Evolutionary conservation across 2,329 filamentous ascomycete genomes (phyloP).

Genomic region (Ceratocystis eucalypticola): DNA sequence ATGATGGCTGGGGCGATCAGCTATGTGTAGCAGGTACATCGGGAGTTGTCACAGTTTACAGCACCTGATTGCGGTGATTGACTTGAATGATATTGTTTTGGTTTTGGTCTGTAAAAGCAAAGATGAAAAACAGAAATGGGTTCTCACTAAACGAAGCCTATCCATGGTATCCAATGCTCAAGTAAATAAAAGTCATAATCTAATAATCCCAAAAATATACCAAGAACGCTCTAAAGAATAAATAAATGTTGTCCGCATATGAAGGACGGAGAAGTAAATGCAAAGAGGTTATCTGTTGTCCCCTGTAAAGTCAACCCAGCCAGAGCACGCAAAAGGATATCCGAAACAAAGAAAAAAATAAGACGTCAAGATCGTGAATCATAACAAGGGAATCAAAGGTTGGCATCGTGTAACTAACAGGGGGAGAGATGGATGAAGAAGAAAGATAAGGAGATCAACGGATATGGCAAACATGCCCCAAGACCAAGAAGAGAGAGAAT

Average conservation of each 20-base stretch:
- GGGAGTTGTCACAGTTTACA: conserved; percentile 51
- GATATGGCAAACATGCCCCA: neutral
- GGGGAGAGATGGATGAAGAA: neutral
- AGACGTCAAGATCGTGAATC: conserved; percentile 3
- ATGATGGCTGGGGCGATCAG: conserved; percentile 48
- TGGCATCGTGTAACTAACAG: neutral
- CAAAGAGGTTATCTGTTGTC: neutral
- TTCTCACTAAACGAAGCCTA: neutral
- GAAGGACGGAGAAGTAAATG: neutral
- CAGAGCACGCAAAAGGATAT: neutral
- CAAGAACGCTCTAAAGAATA: neutral
- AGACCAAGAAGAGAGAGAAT: neutral
- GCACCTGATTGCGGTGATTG: conserved; percentile 22
- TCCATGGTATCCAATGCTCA: neutral
- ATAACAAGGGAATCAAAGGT: neutral
- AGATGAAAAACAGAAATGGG: neutral
- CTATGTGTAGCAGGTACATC: conserved; percentile 54
- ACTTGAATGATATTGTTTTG: neutral
- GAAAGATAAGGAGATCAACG: neutral
- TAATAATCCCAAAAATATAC: neutral
- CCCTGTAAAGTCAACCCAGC: neutral
- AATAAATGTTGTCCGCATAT: neutral
- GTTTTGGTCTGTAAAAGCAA: too few species aligned
- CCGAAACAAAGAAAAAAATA: neutral
- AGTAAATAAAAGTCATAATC: neutral